Base-by-base conservation (phyloP, 768 basidiomycete species). In the Suillus clintonianus region DNA sequence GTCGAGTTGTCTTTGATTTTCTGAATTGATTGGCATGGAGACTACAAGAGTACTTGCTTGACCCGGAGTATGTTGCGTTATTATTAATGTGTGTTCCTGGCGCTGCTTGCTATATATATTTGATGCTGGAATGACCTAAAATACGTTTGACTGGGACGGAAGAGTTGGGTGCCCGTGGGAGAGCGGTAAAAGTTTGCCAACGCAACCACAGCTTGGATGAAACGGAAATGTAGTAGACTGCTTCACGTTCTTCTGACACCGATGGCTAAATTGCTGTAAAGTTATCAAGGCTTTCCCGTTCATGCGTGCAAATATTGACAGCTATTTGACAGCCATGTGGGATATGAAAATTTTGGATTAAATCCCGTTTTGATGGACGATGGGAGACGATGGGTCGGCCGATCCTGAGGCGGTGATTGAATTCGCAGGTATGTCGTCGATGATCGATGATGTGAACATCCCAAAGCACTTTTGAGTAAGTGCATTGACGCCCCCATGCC, bases 1-100 rank as follows among this genome's bases (percentile, higher is more conserved):
- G 91, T 70, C 86, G 89, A 72, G 89, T 80, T 53, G 89, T 84
- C 61, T 86, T 86, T 66, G 85, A 86, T 67, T 85, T 85, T 67
- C 72, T 84, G 65, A 71, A 71, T 59, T 80, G 68, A 77, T 59
- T 62, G 59, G 30, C 42, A 61, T 50, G 48, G 36, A 34, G 36
- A 56, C 36, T 56, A 14, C 22, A 8, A 30, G 8, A 15, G 27
- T 30, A 50, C 15, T 50, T 17, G 22, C 5, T 27, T n/a, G 10
- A 11, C 45, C 45, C 13, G 13, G 39, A 39, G 39, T 14, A 45
- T 47, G 45, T 36, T 37, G 54, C 36, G 34, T 37, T 56, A 56
- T 56, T 56, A 56, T 56, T 56, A 27, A 56, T 37, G 34, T 15
- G 9, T 56, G 55, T 56, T 24, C 60, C 60, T 61, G 24, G 53